Percentiles rank a stretch among this genome's conserved stretches.
Evolutionary conservation across 208 protist species (phyloP).

Genomic region (Leishmania amazonensis): DNA sequence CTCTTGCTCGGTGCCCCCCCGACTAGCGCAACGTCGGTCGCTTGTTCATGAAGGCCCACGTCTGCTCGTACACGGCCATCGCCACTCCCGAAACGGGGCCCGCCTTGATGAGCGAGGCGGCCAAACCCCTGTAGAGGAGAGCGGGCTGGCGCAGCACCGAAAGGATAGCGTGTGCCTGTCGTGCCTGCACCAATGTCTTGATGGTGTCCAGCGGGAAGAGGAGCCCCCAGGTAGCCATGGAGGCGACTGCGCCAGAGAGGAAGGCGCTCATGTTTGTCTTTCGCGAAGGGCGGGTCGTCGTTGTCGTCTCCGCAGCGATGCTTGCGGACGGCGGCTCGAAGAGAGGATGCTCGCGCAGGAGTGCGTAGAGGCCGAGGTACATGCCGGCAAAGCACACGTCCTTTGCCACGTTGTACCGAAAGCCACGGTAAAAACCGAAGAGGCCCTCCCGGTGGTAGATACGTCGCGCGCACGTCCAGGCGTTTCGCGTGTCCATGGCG

Average conservation of each 20-base stretch:
- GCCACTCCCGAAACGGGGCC: slow-evolving; percentile 75
- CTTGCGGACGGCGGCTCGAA: not conserved
- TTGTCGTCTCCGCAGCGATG: not conserved
- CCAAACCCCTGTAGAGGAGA: slow-evolving; percentile 67
- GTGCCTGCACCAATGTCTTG: slow-evolving; percentile 84
- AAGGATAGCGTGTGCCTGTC: slow-evolving; percentile 32
- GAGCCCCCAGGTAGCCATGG: slow-evolving; percentile 75
- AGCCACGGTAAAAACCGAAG: slow-evolving; percentile 79
- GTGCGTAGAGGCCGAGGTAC: slow-evolving; percentile 83
- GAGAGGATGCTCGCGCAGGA: slow-evolving; percentile 19
- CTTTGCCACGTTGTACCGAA: slow-evolving; percentile 69
- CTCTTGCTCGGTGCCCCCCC: not conserved
- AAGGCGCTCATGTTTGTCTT: slow-evolving; percentile 41
- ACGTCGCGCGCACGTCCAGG: slow-evolving; percentile 69
- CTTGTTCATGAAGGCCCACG: slow-evolving; percentile 17
- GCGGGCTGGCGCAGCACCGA: slow-evolving; percentile 28
- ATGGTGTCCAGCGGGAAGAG: slow-evolving; percentile 87
- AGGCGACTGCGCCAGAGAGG: slow-evolving; percentile 56
- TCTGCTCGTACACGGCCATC: slow-evolving; percentile 80
- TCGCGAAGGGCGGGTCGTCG: slow-evolving; percentile 1
- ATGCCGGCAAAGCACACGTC: slow-evolving; percentile 75
- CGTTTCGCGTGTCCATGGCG: slow-evolving; percentile 48
- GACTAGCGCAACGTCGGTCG: not conserved
- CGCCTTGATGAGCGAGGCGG: slow-evolving; percentile 69
- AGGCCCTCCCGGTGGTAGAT: slow-evolving; percentile 68